Evolutionary conservation across 1,284 basidiomycete genomes (phyloP).

Genomic region (Mycena citricolor): DNA sequence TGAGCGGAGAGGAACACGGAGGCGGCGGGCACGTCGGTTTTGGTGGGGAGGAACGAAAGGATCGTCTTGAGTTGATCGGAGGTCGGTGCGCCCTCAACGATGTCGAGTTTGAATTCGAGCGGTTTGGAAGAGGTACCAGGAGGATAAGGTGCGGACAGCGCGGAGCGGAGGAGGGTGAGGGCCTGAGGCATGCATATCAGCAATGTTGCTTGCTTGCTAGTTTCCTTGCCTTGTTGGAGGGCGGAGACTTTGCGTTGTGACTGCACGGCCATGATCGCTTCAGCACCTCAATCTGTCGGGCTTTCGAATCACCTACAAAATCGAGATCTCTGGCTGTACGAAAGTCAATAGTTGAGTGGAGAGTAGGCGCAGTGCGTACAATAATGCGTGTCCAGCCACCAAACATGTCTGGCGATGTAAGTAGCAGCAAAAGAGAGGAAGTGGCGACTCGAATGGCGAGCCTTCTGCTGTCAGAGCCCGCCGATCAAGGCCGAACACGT

Average conservation of each 20-base stretch:
- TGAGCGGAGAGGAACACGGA: conserved; percentile 55
- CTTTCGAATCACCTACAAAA: conserved; percentile 50
- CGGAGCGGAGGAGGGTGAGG: conserved; percentile 54
- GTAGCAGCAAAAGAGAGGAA: too few relatives aligned
- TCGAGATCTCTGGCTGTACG: conserved; percentile 63
- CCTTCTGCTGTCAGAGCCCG: too few relatives aligned
- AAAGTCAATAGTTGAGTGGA: not conserved
- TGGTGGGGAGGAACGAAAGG: conserved; percentile 54
- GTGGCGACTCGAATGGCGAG: too few relatives aligned
- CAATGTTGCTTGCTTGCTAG: not conserved
- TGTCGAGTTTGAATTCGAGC: conserved; percentile 67
- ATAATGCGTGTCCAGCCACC: conserved; percentile 17
- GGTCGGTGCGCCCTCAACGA: conserved; percentile 65
- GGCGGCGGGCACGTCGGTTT: conserved; percentile 31
- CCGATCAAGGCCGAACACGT: too few relatives aligned
- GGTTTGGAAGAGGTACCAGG: conserved; percentile 46
- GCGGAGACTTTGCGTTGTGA: conserved; percentile 62
- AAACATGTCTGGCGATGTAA: too few relatives aligned
- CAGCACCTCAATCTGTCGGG: not conserved
- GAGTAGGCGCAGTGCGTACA: conserved; percentile 1
- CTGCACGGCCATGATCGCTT: conserved; percentile 38
- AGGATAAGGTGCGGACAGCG: conserved; percentile 62
- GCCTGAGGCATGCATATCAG: conserved; percentile 38
- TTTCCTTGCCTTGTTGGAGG: conserved; percentile 40
- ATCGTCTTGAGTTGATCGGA: conserved; percentile 68